Evolutionary conservation across 2,329 filamentous ascomycete genomes (phyloP).

Genomic region (Fusarium chaquense): DNA sequence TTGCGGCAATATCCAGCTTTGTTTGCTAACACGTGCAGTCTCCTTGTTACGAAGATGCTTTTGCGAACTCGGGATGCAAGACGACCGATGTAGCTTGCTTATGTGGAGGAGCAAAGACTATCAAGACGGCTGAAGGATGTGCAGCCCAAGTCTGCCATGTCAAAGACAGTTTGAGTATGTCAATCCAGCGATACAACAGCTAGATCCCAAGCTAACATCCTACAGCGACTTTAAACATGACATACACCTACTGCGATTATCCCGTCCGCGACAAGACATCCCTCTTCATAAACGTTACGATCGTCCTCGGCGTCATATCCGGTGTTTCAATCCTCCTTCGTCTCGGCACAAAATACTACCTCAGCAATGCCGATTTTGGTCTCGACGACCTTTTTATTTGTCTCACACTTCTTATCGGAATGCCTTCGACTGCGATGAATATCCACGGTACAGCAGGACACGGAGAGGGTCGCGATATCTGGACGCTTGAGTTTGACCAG

Average conservation of each 20-base stretch:
- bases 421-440: slow-evolving; percentile 44
- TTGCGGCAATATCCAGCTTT: neutral
- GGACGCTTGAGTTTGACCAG: slow-evolving; percentile 47
- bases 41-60: slow-evolving; percentile 16
- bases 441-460: slow-evolving; percentile 40
- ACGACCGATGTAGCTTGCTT: slow-evolving; percentile 39
- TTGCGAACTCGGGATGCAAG: slow-evolving; percentile 28
- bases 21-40: slow-evolving; percentile 35
- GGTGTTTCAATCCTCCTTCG: slow-evolving; percentile 53
- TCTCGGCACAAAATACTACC: slow-evolving; percentile 48
- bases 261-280: slow-evolving; percentile 24
- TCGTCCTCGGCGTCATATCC: slow-evolving; percentile 49
- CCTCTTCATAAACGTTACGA: slow-evolving; percentile 29
- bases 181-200: rapidly evolving
- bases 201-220: neutral
- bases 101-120: slow-evolving; percentile 38
- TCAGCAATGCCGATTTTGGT: slow-evolving; percentile 46
- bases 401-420: slow-evolving; percentile 33
- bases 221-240: slow-evolving; percentile 26
- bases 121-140: slow-evolving; percentile 31
- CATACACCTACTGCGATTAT: slow-evolving; percentile 32
- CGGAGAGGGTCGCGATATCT: slow-evolving; percentile 53
- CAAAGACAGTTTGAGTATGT: slow-evolving; percentile 26
- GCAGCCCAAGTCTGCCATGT: slow-evolving; percentile 14
- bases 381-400: slow-evolving; percentile 50